These are phyloP conservation scores for Rhizopus sp. DNA, from an alignment of 371 early-diverging fungal genomes.

Conservation along the genomic window DNA sequence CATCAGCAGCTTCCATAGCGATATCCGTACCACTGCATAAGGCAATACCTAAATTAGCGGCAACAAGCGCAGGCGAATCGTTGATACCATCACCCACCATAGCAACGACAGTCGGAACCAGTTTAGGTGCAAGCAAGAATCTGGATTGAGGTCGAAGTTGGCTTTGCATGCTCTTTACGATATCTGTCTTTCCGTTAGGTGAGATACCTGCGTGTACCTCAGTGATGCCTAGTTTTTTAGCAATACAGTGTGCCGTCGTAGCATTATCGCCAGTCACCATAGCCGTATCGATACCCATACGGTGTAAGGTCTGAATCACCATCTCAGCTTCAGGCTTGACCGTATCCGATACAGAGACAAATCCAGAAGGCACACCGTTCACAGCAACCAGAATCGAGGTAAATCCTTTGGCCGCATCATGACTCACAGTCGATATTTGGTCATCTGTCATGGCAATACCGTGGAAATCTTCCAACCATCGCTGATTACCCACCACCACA, in stretches of 20 bases:
- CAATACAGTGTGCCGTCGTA: constrained; percentile 77
- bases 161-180: constrained; percentile 69
- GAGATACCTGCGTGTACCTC: constrained; percentile 92
- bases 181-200: constrained; percentile 84
- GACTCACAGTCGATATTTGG: constrained; percentile 26
- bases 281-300: constrained; percentile 74
- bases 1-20: constrained; percentile 92
- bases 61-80: constrained; percentile 94
- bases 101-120: constrained; percentile 62
- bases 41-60: constrained; percentile 94
- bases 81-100: constrained; percentile 99
- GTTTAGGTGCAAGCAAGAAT: not conserved
- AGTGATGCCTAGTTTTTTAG: constrained; percentile 69
- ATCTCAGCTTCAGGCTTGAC: constrained; percentile 79
- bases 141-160: constrained; percentile 11
- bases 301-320: constrained; percentile 69
- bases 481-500: constrained; percentile 77
- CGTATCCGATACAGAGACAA: constrained; percentile 83
- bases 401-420: constrained; percentile 62
- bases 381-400: constrained; percentile 83
- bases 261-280: constrained; percentile 96
- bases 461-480: constrained; percentile 58
- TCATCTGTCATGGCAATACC: constrained; percentile 33
- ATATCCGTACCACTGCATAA: constrained; percentile 93
- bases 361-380: constrained; percentile 67